Conservation (phyloP, 108 stramenopile genomes). For the Cyclotella sp. region DNA sequence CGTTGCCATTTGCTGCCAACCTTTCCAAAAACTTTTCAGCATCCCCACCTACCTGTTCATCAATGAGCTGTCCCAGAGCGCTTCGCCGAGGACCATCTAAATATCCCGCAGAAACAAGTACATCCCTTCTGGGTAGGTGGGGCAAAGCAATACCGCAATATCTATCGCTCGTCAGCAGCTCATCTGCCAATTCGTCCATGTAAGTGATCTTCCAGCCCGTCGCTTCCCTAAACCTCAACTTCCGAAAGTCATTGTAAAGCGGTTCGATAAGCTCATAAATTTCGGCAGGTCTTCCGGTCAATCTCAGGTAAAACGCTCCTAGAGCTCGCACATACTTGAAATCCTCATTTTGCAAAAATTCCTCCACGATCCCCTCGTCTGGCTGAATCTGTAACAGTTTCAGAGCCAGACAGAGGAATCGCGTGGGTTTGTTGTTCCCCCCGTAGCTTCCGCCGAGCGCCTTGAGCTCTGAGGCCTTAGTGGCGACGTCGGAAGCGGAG, state of each 20-base stretch:
- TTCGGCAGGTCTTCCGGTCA: constrained; percentile 93
- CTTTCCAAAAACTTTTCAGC: constrained; percentile 63
- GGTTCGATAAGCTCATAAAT: constrained; percentile 93
- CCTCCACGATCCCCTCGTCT: constrained; percentile 90
- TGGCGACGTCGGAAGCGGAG: constrained; percentile 90
- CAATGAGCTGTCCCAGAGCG: constrained; percentile 56
- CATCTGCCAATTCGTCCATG: constrained; percentile 95
- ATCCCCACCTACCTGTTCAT: constrained; percentile 56
- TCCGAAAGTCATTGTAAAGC: constrained; percentile 92
- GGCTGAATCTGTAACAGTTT: constrained; percentile 98
- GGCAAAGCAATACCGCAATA: constrained; percentile 94
- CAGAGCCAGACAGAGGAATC: constrained; percentile 93
- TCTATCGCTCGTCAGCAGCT: constrained; percentile 74
- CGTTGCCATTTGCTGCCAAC: constrained; percentile 62
- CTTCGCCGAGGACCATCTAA: constrained; percentile 69
- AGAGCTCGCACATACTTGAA: constrained; percentile 96
- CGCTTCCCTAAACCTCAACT: constrained; percentile 64
- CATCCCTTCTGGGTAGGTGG: constrained; percentile 79
- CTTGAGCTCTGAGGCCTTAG: constrained; percentile 88
- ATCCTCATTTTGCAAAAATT: constrained; percentile 92
- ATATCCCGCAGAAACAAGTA: constrained; percentile 82
- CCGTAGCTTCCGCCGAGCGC: constrained; percentile 90
- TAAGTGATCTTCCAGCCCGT: constrained; percentile 86
- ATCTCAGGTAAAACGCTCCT: constrained; percentile 94
- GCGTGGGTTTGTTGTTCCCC: constrained; percentile 89